A percentile compares a stretch with the other conserved stretches of the same genome.
Evolutionary conservation across 306 rosid species (phyloP).

Genomic region (Acacia acuminata): DNA sequence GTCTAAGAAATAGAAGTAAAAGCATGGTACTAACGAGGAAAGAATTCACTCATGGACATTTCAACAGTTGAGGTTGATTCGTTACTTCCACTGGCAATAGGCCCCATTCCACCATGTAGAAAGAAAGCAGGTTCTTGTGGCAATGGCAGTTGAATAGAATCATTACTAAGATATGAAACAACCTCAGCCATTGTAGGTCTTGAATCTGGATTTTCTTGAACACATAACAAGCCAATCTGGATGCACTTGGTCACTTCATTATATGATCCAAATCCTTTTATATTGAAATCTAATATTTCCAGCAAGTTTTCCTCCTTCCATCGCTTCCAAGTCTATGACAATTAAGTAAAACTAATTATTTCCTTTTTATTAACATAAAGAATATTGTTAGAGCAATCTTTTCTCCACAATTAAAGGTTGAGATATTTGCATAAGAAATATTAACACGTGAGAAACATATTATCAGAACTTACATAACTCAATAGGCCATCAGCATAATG

Average conservation of each 20-base stretch:
- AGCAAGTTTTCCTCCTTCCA: no score
- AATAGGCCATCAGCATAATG: background rate
- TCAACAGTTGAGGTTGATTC: background rate
- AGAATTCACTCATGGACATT: background rate
- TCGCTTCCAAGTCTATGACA: slow-evolving; percentile 41
- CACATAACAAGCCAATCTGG: no score
- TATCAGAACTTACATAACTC: background rate
- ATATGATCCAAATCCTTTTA: background rate
- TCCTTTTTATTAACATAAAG: background rate
- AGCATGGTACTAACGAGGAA: background rate
- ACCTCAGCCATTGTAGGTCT: slow-evolving; percentile 38
- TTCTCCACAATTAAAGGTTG: background rate
- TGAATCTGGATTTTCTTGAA: slow-evolving; percentile 24
- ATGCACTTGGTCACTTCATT: slow-evolving; percentile 26
- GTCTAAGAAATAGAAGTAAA: background rate
- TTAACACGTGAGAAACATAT: background rate
- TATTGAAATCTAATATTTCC: no score
- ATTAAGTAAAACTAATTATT: background rate
- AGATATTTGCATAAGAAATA: background rate
- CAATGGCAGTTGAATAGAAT: slow-evolving; percentile 21
- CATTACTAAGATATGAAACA: slow-evolving; percentile 25
- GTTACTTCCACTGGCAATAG: background rate
- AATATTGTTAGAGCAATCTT: background rate
- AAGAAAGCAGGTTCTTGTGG: slow-evolving; percentile 38
- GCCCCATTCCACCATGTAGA: background rate